A percentile compares a stretch with the other conserved stretches of the same genome.
These are phyloP conservation scores for Fusarium chlamydosporum DNA, from an alignment of 2,329 filamentous ascomycete genomes.

Conservation along the genomic window DNA sequence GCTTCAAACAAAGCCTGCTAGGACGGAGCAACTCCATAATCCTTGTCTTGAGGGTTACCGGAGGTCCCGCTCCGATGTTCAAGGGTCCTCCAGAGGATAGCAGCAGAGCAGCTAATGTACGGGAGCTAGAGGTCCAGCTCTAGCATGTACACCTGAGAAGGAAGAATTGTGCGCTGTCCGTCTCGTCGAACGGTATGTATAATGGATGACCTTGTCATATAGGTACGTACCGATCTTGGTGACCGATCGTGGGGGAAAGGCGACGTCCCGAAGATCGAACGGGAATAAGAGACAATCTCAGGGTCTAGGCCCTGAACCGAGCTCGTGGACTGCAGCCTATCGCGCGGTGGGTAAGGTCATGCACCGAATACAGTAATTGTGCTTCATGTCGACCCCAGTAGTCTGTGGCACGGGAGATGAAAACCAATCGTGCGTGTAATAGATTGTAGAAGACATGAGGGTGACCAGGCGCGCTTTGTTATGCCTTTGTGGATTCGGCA, in stretches of 20 bases:
- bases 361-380: neutral
- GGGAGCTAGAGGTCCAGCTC: slow-evolving; percentile 13
- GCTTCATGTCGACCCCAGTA: slow-evolving; percentile 7
- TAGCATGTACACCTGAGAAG: slow-evolving; percentile 2
- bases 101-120: slow-evolving; percentile 9
- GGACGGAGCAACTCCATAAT: slow-evolving; percentile 11
- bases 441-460: neutral
- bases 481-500: neutral
- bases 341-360: slow-evolving; percentile 5
- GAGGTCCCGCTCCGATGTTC: slow-evolving; percentile 22
- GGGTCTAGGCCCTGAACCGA: slow-evolving; percentile 4
- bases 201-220: neutral
- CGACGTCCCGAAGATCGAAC: slow-evolving; percentile 21
- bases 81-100: slow-evolving; percentile 12
- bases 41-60: slow-evolving; percentile 11
- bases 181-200: neutral
- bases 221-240: slow-evolving; percentile 3
- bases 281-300: slow-evolving; percentile 11
- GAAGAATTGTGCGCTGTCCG: neutral
- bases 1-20: slow-evolving; percentile 7
- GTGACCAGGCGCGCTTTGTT: neutral
- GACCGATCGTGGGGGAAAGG: slow-evolving; percentile 25
- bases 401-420: neutral
- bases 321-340: neutral
- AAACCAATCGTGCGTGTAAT: slow-evolving; percentile 2